Evolutionary conservation across 2,329 filamentous ascomycete species (phyloP), one percentile per base, ranked within the genome.

Genomic region (Didymella lethalis): DNA sequence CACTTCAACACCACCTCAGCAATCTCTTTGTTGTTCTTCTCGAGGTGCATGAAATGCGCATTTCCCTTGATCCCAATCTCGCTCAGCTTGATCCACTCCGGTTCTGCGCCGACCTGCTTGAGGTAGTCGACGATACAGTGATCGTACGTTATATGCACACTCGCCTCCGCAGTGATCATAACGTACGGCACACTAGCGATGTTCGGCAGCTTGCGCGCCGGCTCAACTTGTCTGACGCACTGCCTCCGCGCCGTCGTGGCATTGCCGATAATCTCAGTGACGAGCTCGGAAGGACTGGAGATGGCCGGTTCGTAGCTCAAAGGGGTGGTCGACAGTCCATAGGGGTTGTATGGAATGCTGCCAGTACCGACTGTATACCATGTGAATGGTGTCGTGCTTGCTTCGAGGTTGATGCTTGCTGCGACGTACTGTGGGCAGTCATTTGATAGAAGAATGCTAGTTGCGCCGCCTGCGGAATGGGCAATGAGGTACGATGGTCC

Each of bases 1-100:
- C 80, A 83, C 4, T 66, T 43, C 14, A 75, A 62, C 1, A 83
- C 61, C 11, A 77, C 59, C 3, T 64, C 65, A 3, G 79, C 80
- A 52, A 85, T 74, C 0, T 75, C 64, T 23, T 77, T 61, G 58
- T 79, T 85, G 62, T 86, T 85, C 63, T 73, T 77, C 72, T 86
- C 84, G 29, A 85, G 66, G 46, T 84, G 84, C 72, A 82, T 77
- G 55, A 86, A 77, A 63, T 86, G 84, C 0, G 83, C 84, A 54
- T 87, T 87, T 0, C 85, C 85, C 23, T 65, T 65, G 0, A 86
- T 79, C 0, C 77, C 77, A 1, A 72, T 54, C 0, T 80, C 69
- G 0, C 73, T 77, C 36, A 87, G 71, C 50, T 77, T 71, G 26
- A 83, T 59, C 71, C 79, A 79, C 2, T 82, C 75, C 0, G 80